These are phyloP conservation scores for Acer saccharum DNA, from an alignment of 345 rosid genomes.

Conservation along the genomic window DNA sequence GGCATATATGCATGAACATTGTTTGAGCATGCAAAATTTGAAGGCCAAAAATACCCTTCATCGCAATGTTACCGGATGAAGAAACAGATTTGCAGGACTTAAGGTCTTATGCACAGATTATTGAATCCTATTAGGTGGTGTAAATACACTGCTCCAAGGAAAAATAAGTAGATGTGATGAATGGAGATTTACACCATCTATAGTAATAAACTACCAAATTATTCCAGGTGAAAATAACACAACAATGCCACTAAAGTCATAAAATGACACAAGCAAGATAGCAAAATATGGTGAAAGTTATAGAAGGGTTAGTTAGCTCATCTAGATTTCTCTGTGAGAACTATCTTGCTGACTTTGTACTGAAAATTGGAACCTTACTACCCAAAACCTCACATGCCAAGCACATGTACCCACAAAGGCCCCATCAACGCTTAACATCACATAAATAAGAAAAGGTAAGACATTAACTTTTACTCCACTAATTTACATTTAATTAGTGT, in stretches of 20 bases:
- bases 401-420: background rate
- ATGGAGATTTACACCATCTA: background rate
- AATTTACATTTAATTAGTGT: background rate
- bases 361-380: conserved; percentile 2
- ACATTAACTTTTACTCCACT: background rate
- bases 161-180: background rate
- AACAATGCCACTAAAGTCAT: background rate
- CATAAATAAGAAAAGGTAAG: background rate
- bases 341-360: background rate
- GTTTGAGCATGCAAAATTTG: background rate
- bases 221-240: background rate
- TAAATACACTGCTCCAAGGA: background rate
- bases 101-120: background rate
- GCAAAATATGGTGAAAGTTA: background rate
- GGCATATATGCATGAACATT: background rate
- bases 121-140: background rate
- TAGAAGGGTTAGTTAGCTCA: background rate
- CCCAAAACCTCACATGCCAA: background rate
- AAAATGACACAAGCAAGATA: background rate
- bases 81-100: background rate
- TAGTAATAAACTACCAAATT: background rate
- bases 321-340: background rate
- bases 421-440: background rate
- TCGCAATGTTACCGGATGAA: background rate
- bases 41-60: background rate